Evolutionary conservation across 305 asterid species (phyloP).

Genomic region (Ruellia speciosa): DNA sequence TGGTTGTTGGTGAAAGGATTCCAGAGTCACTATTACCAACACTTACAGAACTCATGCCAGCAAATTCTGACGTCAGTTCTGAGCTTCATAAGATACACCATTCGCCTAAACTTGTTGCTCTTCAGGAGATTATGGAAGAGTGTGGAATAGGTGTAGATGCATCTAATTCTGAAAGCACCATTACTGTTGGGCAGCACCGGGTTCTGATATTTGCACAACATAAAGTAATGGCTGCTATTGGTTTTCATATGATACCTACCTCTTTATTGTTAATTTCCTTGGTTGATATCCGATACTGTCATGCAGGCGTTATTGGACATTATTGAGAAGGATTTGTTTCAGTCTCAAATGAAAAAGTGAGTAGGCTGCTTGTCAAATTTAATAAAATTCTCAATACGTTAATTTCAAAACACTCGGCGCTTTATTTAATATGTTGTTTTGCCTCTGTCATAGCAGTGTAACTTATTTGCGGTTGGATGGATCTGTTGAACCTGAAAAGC

Average conservation of each 20-base stretch:
- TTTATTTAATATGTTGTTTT: background rate
- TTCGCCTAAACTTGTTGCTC: conserved; percentile 94
- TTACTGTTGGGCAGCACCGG: conserved; percentile 81
- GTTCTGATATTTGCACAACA: conserved; percentile 96
- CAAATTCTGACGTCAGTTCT: conserved; percentile 48
- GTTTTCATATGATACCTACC: conserved; percentile 4
- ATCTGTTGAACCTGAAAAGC: conserved; percentile 87
- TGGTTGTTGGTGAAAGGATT: conserved; percentile 70
- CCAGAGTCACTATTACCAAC: conserved; percentile 61
- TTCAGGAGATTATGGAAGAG: conserved; percentile 98
- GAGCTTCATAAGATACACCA: conserved; percentile 84
- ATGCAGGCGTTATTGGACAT: conserved; percentile 90
- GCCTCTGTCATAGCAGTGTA: conserved; percentile 45
- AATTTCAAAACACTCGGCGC: conserved; percentile 4
- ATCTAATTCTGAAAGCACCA: conserved; percentile 66
- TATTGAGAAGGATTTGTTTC: conserved; percentile 87
- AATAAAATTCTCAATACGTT: too few species aligned
- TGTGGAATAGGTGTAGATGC: conserved; percentile 95
- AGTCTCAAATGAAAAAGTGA: conserved; percentile 77
- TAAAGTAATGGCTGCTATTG: conserved; percentile 42
- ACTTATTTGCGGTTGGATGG: conserved; percentile 97
- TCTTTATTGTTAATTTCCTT: conserved; percentile 19
- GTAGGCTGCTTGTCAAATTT: conserved; percentile 21
- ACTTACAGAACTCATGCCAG: conserved; percentile 68
- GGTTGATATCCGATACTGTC: conserved; percentile 24